These are phyloP conservation scores for Boletus rubroflammeus DNA, from an alignment of 768 basidiomycete genomes.

Conservation along the genomic window DNA sequence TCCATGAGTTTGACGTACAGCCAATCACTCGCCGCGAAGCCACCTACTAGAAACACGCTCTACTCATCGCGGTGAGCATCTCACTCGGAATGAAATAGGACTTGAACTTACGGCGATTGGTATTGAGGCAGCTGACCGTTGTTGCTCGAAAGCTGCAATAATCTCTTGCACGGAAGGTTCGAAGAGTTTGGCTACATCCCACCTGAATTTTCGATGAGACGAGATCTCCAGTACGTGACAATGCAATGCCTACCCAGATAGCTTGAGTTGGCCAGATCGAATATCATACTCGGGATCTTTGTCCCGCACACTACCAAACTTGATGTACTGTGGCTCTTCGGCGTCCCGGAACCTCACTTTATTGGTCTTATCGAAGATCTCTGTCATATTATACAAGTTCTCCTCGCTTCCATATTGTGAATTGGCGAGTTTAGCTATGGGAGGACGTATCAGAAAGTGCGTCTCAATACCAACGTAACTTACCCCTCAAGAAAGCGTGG, in stretches of 20 bases:
- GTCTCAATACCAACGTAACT: neutral
- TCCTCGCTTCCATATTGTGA: constrained; percentile 30
- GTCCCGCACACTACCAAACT: constrained; percentile 35
- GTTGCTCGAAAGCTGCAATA: constrained; percentile 12
- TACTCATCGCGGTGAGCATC: neutral
- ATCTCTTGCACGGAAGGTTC: constrained; percentile 14
- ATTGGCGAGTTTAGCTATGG: constrained; percentile 26
- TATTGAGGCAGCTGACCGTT: constrained; percentile 5
- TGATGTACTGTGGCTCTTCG: constrained; percentile 36
- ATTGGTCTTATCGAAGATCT: constrained; percentile 33
- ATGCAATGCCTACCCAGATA: constrained; percentile 30
- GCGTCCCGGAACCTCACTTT: constrained; percentile 39
- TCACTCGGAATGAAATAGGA: neutral
- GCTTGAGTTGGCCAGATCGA: constrained; percentile 34
- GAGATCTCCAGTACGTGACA: constrained; percentile 28
- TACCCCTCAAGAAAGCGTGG: constrained; percentile 31
- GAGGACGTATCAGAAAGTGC: neutral
- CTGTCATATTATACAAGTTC: constrained; percentile 29
- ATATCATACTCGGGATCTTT: constrained; percentile 35
- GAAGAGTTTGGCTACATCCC: constrained; percentile 11
- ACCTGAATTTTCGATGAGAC: constrained; percentile 29
- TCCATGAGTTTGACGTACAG: constrained; percentile 11
- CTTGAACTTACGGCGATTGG: constrained; percentile 5
- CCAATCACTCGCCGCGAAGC: constrained; percentile 14
- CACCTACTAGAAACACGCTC: constrained; percentile 14